Percentiles rank a stretch among this genome's conserved stretches.
phyloP scores from a whole-genome alignment of 305 asterid genomes.

The Solanum aculeatissimum region DNA sequence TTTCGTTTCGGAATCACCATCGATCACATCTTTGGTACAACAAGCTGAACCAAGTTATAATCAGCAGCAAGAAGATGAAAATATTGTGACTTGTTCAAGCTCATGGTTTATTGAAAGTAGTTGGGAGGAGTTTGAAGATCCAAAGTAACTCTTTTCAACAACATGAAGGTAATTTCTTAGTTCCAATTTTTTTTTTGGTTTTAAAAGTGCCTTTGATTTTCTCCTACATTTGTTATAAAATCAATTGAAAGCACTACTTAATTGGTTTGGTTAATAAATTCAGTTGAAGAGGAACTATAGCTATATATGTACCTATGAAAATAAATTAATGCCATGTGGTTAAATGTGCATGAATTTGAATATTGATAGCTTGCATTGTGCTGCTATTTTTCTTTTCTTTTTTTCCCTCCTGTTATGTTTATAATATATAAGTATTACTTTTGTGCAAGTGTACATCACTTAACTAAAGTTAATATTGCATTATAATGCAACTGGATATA shows the following conservation, averaged over 20 bases:
- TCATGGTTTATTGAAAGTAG: neutral
- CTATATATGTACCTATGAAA: neutral
- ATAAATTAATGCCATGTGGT: neutral
- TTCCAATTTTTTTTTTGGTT: neutral
- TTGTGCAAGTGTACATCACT: neutral
- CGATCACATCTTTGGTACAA: neutral
- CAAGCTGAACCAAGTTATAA: neutral
- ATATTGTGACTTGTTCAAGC: neutral
- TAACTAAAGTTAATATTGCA: neutral
- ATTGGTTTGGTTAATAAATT: neutral
- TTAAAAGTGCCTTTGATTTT: neutral
- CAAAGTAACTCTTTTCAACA: neutral
- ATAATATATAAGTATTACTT: neutral
- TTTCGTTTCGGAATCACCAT: neutral
- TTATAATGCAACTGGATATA: neutral
- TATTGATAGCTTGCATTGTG: neutral
- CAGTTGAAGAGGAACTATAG: neutral
- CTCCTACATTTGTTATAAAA: neutral
- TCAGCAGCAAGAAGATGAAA: neutral
- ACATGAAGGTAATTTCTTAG: neutral
- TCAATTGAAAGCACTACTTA: neutral
- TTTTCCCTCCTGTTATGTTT: neutral
- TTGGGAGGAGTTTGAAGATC: neutral
- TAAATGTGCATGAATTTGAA: neutral
- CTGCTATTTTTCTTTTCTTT: neutral